Evolutionary conservation across 768 basidiomycete species (phyloP).

Genomic region (Rhizopogon rudus): DNA sequence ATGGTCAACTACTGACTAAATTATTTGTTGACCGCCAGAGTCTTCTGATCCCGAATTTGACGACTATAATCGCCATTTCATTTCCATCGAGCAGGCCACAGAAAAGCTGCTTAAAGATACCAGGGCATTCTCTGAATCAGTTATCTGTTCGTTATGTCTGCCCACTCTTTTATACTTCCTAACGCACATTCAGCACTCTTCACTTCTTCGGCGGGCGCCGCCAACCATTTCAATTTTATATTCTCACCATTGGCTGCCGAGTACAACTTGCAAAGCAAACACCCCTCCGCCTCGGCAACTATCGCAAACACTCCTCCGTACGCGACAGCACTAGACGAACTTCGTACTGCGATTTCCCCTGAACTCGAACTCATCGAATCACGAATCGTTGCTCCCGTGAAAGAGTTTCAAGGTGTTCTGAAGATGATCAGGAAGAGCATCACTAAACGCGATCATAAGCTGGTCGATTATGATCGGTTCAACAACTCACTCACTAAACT

Average conservation of each 20-base stretch:
- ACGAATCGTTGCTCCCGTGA: constrained; percentile 78
- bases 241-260: constrained; percentile 70
- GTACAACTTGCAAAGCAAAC: constrained; percentile 71
- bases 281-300: constrained; percentile 75
- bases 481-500: constrained; percentile 95
- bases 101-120: constrained; percentile 94
- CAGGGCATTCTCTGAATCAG: constrained; percentile 79
- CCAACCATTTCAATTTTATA: constrained; percentile 55
- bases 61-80: constrained; percentile 77
- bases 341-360: constrained; percentile 72
- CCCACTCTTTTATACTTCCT: background rate
- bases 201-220: constrained; percentile 57
- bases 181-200: constrained; percentile 48
- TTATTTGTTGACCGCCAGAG: constrained; percentile 36
- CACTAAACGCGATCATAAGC: constrained; percentile 96
- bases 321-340: constrained; percentile 73
- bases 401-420: constrained; percentile 82
- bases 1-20: background rate
- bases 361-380: constrained; percentile 94
- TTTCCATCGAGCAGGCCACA: constrained; percentile 67
- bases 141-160: constrained; percentile 44
- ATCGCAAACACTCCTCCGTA: constrained; percentile 74
- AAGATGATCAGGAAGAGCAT: constrained; percentile 92
- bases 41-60: constrained; percentile 89
- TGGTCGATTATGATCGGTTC: constrained; percentile 92